These are phyloP conservation scores for Corrigiola litoralis DNA, from an alignment of 179 eudicot species.

Conservation along the genomic window DNA sequence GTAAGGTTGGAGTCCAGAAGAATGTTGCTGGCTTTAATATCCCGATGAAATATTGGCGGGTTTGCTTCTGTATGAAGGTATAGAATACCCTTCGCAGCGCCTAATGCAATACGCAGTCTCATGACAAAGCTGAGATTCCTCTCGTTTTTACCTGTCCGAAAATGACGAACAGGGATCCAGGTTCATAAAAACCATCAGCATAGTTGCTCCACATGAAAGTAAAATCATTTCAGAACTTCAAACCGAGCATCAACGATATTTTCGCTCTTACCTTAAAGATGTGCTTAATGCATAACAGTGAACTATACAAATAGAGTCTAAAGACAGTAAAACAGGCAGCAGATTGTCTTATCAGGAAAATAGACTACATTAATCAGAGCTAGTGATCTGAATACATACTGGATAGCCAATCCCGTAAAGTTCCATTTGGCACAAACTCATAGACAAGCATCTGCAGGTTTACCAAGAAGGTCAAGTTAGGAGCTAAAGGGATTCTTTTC, in stretches of 20 bases:
- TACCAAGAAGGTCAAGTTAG: constrained; percentile 17
- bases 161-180: neutral
- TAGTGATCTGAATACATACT: constrained; percentile 33
- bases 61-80: constrained; percentile 68
- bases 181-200: neutral
- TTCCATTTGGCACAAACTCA: constrained; percentile 64
- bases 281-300: no score
- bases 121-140: constrained; percentile 38
- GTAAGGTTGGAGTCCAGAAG: constrained; percentile 48
- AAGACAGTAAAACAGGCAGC: neutral
- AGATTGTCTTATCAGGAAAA: neutral
- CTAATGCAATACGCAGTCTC: constrained; percentile 56
- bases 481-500: neutral
- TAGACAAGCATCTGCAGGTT: constrained; percentile 55
- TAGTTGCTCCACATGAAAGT: neutral
- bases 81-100: constrained; percentile 58
- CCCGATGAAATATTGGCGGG: constrained; percentile 70
- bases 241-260: neutral
- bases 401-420: constrained; percentile 59
- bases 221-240: neutral
- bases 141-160: constrained; percentile 35
- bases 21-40: constrained; percentile 65
- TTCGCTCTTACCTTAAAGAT: neutral
- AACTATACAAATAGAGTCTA: neutral
- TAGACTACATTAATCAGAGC: neutral